Percentiles rank a stretch among this genome's conserved stretches.
Evolutionary conservation across 805 yeast species (phyloP).

Genomic region (Spathaspora hagerdaliae): DNA sequence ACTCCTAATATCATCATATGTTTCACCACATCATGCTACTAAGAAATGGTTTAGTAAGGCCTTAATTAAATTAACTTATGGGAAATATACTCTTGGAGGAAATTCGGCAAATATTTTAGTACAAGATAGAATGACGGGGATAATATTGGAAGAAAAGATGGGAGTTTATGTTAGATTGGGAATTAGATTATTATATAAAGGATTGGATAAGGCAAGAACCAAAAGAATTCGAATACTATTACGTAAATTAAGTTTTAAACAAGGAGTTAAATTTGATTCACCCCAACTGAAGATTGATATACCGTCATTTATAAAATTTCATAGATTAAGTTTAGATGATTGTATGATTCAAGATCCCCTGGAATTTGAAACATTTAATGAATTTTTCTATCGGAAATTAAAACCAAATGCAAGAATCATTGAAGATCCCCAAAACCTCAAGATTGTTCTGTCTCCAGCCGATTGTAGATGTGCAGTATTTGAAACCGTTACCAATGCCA

Average conservation of each 20-base stretch:
- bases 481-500: constrained; percentile 54
- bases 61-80: constrained; percentile 80
- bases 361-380: constrained; percentile 71
- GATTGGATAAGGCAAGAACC: constrained; percentile 58
- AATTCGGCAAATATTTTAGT: constrained; percentile 93
- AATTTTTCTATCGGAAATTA: constrained; percentile 79
- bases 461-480: constrained; percentile 83
- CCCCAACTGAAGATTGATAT: constrained; percentile 66
- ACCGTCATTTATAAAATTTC: constrained; percentile 74
- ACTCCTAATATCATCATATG: constrained; percentile 62
- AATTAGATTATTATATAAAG: constrained; percentile 75
- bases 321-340: constrained; percentile 71
- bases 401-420: constrained; percentile 67
- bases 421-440: constrained; percentile 50
- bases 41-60: constrained; percentile 86
- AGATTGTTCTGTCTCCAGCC: constrained; percentile 71
- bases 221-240: constrained; percentile 59
- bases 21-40: constrained; percentile 77
- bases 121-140: constrained; percentile 86
- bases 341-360: constrained; percentile 48
- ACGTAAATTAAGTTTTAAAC: constrained; percentile 65
- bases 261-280: constrained; percentile 79
- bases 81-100: constrained; percentile 79
- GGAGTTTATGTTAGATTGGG: constrained; percentile 85
- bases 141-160: constrained; percentile 91